Conservation (phyloP, 2,329 filamentous ascomycete species). For the Cadophora sp. region DNA sequence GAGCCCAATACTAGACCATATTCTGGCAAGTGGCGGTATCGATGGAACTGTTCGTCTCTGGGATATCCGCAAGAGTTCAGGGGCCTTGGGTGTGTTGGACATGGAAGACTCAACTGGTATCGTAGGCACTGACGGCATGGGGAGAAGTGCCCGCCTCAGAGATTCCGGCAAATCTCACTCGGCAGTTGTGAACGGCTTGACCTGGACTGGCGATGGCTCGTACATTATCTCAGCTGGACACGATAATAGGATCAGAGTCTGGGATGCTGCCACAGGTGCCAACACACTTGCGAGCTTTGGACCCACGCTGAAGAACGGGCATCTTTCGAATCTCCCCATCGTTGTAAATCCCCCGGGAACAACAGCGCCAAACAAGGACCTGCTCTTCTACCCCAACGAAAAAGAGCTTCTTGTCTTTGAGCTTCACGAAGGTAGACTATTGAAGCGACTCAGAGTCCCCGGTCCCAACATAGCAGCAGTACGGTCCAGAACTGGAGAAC, state of each 20-base stretch:
- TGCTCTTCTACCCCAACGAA: slow-evolving; percentile 83
- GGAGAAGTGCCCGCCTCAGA: slow-evolving; percentile 49
- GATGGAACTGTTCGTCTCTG: slow-evolving; percentile 87
- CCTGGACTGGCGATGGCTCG: slow-evolving; percentile 82
- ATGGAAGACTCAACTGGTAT: slow-evolving; percentile 83
- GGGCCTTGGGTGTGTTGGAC: slow-evolving; percentile 78
- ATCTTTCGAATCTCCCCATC: slow-evolving; percentile 65
- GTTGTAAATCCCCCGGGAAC: slow-evolving; percentile 67
- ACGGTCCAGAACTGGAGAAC: slow-evolving; percentile 55
- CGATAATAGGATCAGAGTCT: slow-evolving; percentile 84
- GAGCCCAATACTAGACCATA: slow-evolving; percentile 81
- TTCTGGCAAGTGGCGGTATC: slow-evolving; percentile 83
- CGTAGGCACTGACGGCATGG: slow-evolving; percentile 49
- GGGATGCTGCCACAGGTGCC: slow-evolving; percentile 80
- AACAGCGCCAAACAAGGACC: slow-evolving; percentile 62
- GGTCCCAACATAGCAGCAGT: slow-evolving; percentile 59
- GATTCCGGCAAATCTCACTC: slow-evolving; percentile 71
- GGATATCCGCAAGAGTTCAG: slow-evolving; percentile 83
- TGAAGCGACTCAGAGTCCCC: slow-evolving; percentile 74
- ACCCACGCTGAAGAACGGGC: slow-evolving; percentile 77
- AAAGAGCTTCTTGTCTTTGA: slow-evolving; percentile 82
- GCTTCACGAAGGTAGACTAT: slow-evolving; percentile 75
- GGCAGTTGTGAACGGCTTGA: slow-evolving; percentile 82
- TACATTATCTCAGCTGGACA: slow-evolving; percentile 83
- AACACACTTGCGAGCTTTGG: slow-evolving; percentile 92